Conservation (phyloP, 1,284 basidiomycete species). For the Porodaedalea pini region DNA sequence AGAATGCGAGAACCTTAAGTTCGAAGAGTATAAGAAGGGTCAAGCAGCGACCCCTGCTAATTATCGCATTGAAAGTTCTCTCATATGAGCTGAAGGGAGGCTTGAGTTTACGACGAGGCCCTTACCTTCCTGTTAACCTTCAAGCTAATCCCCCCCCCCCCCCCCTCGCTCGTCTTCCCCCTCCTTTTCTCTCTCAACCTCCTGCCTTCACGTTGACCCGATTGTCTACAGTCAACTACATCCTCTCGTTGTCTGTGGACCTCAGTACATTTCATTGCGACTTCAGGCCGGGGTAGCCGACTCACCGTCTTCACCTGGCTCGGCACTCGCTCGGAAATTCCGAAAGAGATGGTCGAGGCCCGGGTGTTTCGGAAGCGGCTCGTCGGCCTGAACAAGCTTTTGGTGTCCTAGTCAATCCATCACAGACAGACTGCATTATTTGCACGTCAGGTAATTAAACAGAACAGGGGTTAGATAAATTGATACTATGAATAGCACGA, state of each 20-base stretch:
- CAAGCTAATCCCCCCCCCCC: neutral
- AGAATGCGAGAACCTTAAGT: neutral
- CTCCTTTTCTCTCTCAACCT: neutral
- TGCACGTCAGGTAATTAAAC: too few relatives aligned
- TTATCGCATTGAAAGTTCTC: too few relatives aligned
- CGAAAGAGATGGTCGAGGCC: neutral
- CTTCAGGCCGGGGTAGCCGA: slow-evolving; percentile 10
- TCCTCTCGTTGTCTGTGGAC: neutral
- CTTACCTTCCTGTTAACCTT: neutral
- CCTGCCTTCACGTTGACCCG: neutral
- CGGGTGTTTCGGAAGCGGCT: slow-evolving; percentile 19
- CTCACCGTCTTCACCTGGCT: slow-evolving; percentile 9
- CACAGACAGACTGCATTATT: too few relatives aligned
- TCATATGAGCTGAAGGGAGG: too few relatives aligned
- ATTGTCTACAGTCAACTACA: too few relatives aligned
- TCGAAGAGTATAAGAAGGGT: neutral
- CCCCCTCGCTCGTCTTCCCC: neutral
- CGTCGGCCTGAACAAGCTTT: slow-evolving; percentile 14
- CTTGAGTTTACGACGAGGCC: too few relatives aligned
- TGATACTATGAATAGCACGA: too few relatives aligned
- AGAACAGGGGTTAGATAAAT: too few relatives aligned
- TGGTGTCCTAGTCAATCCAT: too few relatives aligned
- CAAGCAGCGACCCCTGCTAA: neutral
- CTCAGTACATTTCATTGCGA: neutral
- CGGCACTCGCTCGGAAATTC: slow-evolving; percentile 3